These are phyloP conservation scores for Iris pallida DNA, from an alignment of 116 monocot genomes.

Conservation along the genomic window DNA sequence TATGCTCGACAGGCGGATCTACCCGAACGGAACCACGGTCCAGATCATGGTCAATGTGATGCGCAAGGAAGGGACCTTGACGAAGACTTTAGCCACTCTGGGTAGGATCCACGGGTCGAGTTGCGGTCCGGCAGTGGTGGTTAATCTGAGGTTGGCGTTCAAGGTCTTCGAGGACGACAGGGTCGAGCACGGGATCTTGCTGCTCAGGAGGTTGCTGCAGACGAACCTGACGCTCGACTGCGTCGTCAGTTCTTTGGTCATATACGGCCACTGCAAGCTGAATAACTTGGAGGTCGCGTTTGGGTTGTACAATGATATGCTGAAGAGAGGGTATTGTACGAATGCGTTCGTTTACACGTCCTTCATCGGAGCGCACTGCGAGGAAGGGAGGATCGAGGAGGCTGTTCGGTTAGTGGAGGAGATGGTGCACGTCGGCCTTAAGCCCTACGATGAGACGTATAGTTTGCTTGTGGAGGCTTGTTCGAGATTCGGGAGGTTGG, in stretches of 20 bases:
- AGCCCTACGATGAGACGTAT: constrained; percentile 69
- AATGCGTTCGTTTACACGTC: constrained; percentile 66
- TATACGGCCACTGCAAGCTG: constrained; percentile 53
- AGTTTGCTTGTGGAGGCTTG: constrained; percentile 48
- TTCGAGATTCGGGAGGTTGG: constrained; percentile 35
- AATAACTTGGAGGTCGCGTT: constrained; percentile 34
- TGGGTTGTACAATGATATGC: constrained; percentile 42
- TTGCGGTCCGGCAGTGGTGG: constrained; percentile 38
- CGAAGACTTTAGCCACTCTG: constrained; percentile 21
- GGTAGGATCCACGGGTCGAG: constrained; percentile 49
- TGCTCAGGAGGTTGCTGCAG: constrained; percentile 68
- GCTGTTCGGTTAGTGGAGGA: constrained; percentile 44
- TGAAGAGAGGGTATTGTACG: constrained; percentile 40
- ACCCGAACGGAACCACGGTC: constrained; percentile 48
- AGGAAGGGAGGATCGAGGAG: constrained; percentile 36
- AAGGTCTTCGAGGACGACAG: constrained; percentile 52
- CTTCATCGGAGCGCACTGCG: constrained; percentile 40
- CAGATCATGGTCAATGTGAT: constrained; percentile 53
- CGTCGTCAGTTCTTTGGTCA: constrained; percentile 40
- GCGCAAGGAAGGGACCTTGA: constrained; percentile 64
- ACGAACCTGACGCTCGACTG: constrained; percentile 58
- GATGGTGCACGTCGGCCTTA: constrained; percentile 45
- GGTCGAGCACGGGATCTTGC: constrained; percentile 45
- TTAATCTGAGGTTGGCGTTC: constrained; percentile 33
- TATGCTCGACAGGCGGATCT: constrained; percentile 56